phyloP scores from a whole-genome alignment of 2,329 filamentous ascomycete genomes.

The Verticillium tricorpus region DNA sequence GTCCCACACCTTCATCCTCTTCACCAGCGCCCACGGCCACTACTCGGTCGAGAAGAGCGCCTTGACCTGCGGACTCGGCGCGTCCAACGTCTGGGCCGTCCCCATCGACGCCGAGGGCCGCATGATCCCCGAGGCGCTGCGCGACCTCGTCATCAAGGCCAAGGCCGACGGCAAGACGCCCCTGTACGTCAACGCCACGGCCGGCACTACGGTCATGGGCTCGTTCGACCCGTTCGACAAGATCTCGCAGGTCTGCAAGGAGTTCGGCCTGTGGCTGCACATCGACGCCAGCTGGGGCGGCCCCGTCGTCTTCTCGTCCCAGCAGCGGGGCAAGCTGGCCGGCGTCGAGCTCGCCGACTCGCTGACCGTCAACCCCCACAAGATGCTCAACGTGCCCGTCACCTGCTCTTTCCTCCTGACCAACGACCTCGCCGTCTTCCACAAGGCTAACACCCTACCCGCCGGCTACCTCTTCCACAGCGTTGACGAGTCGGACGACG shows the following conservation, averaged over 20 bases:
- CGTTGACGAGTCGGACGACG: constrained; percentile 45
- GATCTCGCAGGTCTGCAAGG: constrained; percentile 66
- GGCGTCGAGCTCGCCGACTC: constrained; percentile 74
- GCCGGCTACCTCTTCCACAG: constrained; percentile 83
- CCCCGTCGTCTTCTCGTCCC: constrained; percentile 69
- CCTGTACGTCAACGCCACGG: constrained; percentile 93
- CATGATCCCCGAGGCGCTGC: constrained; percentile 66
- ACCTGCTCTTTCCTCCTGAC: constrained; percentile 88
- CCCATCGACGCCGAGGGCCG: constrained; percentile 67
- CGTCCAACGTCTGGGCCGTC: constrained; percentile 66
- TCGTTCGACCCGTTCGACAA: constrained; percentile 77
- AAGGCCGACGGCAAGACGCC: constrained; percentile 69
- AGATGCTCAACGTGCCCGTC: constrained; percentile 89
- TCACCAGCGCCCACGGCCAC: constrained; percentile 87
- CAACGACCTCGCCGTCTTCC: constrained; percentile 71
- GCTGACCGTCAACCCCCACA: constrained; percentile 89
- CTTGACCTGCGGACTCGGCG: constrained; percentile 83
- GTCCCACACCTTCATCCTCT: constrained; percentile 66
- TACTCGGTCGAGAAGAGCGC: constrained; percentile 94
- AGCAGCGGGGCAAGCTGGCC: constrained; percentile 57
- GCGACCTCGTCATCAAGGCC: constrained; percentile 56
- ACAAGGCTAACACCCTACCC: constrained; percentile 77
- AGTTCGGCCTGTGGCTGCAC: constrained; percentile 81
- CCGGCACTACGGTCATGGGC: constrained; percentile 88
- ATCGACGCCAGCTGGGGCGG: constrained; percentile 92